These are phyloP conservation scores for Termitomyces sp. DNA, from an alignment of 768 basidiomycete genomes.

Conservation along the genomic window DNA sequence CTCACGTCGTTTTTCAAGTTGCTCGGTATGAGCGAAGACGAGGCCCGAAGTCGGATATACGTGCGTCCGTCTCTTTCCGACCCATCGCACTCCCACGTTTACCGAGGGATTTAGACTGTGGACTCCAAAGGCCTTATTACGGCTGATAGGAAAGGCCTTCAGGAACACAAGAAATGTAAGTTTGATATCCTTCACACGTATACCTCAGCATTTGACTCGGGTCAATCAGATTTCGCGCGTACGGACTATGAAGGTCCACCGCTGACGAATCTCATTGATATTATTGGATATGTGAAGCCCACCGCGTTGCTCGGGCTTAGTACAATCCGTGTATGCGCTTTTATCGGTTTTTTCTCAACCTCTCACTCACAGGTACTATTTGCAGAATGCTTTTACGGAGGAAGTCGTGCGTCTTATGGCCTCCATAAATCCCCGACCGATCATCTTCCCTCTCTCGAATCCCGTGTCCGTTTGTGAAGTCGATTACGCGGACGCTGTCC, in stretches of 20 bases:
- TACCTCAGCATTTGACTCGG: conserved; percentile 29
- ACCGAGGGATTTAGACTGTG: conserved; percentile 45
- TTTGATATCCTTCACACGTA: neutral
- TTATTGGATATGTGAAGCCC: conserved; percentile 69
- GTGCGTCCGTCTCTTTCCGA: conserved; percentile 28
- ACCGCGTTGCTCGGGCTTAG: conserved; percentile 77
- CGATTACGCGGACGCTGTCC: conserved; percentile 56
- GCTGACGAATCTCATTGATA: conserved; percentile 57
- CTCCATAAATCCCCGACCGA: conserved; percentile 60
- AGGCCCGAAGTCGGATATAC: conserved; percentile 66
- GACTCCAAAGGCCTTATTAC: conserved; percentile 79
- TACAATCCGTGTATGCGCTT: conserved; percentile 40
- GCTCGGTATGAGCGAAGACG: conserved; percentile 58
- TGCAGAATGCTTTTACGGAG: conserved; percentile 58
- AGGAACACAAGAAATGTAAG: conserved; percentile 73
- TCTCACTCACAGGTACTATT: conserved; percentile 19
- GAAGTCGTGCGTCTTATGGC: conserved; percentile 63
- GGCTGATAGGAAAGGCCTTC: conserved; percentile 59
- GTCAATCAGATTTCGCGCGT: conserved; percentile 64
- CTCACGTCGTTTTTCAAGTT: conserved; percentile 78
- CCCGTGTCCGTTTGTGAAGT: conserved; percentile 60
- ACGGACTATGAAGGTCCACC: conserved; percentile 63
- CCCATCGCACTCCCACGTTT: neutral
- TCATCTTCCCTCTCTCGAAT: conserved; percentile 81
- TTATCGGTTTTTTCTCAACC: neutral